A percentile compares a stretch with the other conserved stretches of the same genome.
Evolutionary conservation across 1,284 basidiomycete genomes (phyloP).

Genomic region (Entoloma clypeatum): DNA sequence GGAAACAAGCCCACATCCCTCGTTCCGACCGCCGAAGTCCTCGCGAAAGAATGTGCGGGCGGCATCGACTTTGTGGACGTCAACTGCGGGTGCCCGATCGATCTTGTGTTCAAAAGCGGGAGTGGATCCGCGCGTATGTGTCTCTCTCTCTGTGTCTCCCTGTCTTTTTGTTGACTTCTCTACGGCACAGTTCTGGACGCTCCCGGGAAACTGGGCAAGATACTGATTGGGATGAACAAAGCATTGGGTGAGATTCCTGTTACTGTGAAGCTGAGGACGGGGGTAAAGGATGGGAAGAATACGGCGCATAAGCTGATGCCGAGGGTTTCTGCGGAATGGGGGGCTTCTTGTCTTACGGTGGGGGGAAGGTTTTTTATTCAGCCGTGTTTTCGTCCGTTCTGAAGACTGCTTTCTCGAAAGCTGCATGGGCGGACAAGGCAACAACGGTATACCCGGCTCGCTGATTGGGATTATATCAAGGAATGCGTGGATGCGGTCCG

Average conservation of each 20-base stretch:
- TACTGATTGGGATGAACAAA: slow-evolving; percentile 88
- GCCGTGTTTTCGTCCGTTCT: not conserved
- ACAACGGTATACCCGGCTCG: slow-evolving; percentile 84
- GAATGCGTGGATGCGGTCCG: slow-evolving; percentile 85
- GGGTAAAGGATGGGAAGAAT: slow-evolving; percentile 83
- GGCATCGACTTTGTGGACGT: slow-evolving; percentile 90
- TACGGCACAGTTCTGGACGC: slow-evolving; percentile 71
- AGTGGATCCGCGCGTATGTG: slow-evolving; percentile 82
- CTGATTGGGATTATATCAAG: slow-evolving; percentile 91
- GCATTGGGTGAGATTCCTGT: slow-evolving; percentile 91
- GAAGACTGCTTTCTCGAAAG: slow-evolving; percentile 37
- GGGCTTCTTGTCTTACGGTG: slow-evolving; percentile 78
- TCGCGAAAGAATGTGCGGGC: slow-evolving; percentile 63
- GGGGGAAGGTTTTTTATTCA: slow-evolving; percentile 5
- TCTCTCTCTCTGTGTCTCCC: slow-evolving; percentile 9
- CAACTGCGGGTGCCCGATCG: slow-evolving; percentile 97
- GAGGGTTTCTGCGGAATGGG: slow-evolving; percentile 76
- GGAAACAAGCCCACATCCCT: slow-evolving; percentile 76
- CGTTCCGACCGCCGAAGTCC: slow-evolving; percentile 81
- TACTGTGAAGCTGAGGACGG: slow-evolving; percentile 94
- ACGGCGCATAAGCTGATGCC: slow-evolving; percentile 93
- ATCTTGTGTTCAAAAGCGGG: slow-evolving; percentile 90
- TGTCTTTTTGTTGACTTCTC: slow-evolving; percentile 4
- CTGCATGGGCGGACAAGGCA: slow-evolving; percentile 91
- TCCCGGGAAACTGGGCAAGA: slow-evolving; percentile 79